phyloP scores from a whole-genome alignment of 106 monocot genomes.

The Dactylorhiza incarnata region DNA sequence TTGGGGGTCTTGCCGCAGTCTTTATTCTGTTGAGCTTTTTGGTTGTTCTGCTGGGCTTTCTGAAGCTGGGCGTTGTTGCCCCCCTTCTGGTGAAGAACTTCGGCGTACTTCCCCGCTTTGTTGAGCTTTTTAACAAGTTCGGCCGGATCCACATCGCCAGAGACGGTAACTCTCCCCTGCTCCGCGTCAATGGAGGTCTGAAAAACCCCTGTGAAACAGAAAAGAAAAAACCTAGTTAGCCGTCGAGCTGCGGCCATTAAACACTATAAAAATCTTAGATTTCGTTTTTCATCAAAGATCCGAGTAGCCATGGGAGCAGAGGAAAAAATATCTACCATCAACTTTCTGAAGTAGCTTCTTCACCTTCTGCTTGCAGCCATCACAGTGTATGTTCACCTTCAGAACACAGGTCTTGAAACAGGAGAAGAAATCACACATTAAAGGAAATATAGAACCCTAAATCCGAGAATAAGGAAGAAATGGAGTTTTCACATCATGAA shows the following conservation, averaged over 20 bases:
- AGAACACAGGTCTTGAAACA: conserved; percentile 46
- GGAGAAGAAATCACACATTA: background rate
- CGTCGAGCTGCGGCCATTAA: background rate
- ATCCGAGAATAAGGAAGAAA: background rate
- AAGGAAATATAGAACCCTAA: background rate
- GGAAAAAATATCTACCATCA: conserved; percentile 28
- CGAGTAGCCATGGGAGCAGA: background rate
- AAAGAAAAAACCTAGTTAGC: background rate
- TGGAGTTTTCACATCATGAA: background rate
- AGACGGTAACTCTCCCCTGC: conserved; percentile 65
- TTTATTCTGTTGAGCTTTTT: conserved; percentile 16
- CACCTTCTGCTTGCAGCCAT: conserved; percentile 76
- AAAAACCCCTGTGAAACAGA: conserved; percentile 47
- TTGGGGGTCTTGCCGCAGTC: conserved; percentile 18
- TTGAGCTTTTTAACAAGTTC: conserved; percentile 57
- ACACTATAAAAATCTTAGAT: background rate
- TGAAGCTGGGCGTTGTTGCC: conserved; percentile 24
- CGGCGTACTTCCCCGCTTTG: conserved; percentile 69
- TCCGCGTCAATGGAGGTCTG: conserved; percentile 42
- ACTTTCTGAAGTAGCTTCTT: conserved; percentile 67
- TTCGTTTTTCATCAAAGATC: background rate
- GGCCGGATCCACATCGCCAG: conserved; percentile 58
- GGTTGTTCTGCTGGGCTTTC: conserved; percentile 17
- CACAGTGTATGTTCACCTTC: conserved; percentile 75
- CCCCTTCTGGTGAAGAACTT: conserved; percentile 32